Conservation (phyloP, 148 eudicot genomes). For the Arctostaphylos glauca region DNA sequence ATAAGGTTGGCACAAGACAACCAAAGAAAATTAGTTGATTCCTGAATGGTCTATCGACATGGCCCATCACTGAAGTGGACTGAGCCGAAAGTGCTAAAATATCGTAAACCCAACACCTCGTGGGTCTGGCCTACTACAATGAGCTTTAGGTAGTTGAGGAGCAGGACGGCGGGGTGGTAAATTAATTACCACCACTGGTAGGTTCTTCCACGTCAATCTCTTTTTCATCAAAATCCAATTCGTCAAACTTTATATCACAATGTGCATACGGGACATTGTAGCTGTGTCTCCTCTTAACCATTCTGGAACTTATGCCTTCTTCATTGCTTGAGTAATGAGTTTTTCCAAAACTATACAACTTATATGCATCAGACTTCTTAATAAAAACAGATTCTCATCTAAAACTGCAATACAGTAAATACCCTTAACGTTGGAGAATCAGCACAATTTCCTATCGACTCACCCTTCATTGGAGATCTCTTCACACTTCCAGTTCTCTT, state of each 20-base stretch:
- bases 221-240: slow-evolving; percentile 71
- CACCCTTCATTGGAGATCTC: too few relatives aligned
- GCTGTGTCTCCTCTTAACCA: slow-evolving; percentile 49
- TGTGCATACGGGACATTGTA: slow-evolving; percentile 41
- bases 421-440: too few relatives aligned
- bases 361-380: not conserved
- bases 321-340: slow-evolving; percentile 16
- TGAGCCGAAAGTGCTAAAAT: too few relatives aligned
- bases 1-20: too few relatives aligned
- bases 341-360: not conserved
- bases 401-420: too few relatives aligned
- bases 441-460: too few relatives aligned
- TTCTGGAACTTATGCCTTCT: slow-evolving; percentile 14
- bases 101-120: too few relatives aligned
- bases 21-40: too few relatives aligned
- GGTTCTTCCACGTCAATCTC: slow-evolving; percentile 40
- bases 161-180: slow-evolving; percentile 41
- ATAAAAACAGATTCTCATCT: too few relatives aligned
- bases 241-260: slow-evolving; percentile 67
- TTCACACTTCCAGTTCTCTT: too few relatives aligned
- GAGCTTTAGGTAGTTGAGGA: slow-evolving; percentile 25
- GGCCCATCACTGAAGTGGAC: too few relatives aligned
- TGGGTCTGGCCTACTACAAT: not conserved
- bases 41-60: too few relatives aligned
- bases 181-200: slow-evolving; percentile 15